phyloP scores from a whole-genome alignment of 75 land plant species.

The Picea sitchensis region DNA sequence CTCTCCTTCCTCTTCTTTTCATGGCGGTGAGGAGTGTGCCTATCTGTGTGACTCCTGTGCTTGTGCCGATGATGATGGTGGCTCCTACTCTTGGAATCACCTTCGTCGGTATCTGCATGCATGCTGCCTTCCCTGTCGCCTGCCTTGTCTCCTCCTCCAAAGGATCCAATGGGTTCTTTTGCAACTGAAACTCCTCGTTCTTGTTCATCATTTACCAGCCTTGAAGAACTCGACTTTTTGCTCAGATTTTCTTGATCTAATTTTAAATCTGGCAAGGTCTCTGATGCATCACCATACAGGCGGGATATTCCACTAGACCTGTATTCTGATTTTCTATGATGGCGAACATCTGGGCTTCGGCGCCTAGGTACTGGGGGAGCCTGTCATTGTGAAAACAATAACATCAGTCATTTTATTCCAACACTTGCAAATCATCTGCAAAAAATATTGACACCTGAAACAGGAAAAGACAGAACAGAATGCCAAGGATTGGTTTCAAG shows the following conservation, averaged over 20 bases:
- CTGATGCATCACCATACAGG: neutral
- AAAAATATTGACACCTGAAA: neutral
- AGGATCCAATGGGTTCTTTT: neutral
- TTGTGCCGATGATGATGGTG: neutral
- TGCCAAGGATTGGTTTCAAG: neutral
- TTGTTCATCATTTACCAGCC: neutral
- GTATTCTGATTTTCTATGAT: neutral
- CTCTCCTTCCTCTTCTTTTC: constrained; percentile 1
- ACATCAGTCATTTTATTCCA: neutral
- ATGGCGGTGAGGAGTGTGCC: neutral
- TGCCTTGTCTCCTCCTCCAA: neutral
- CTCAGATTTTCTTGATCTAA: neutral
- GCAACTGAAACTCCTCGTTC: neutral
- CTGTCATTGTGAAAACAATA: neutral
- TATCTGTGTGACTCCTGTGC: constrained; percentile 6
- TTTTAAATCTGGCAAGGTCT: neutral
- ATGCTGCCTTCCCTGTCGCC: constrained; percentile 1
- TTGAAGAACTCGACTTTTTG: neutral
- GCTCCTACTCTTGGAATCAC: constrained; percentile 8
- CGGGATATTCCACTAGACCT: neutral
- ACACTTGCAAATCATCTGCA: neutral
- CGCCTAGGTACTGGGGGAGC: constrained; percentile 6
- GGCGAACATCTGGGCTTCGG: neutral
- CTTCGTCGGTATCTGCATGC: neutral
- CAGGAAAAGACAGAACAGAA: neutral